Evolutionary conservation across 768 basidiomycete genomes (phyloP), one percentile per base, ranked within the genome.

Genomic region (Termitomyces sp.): DNA sequence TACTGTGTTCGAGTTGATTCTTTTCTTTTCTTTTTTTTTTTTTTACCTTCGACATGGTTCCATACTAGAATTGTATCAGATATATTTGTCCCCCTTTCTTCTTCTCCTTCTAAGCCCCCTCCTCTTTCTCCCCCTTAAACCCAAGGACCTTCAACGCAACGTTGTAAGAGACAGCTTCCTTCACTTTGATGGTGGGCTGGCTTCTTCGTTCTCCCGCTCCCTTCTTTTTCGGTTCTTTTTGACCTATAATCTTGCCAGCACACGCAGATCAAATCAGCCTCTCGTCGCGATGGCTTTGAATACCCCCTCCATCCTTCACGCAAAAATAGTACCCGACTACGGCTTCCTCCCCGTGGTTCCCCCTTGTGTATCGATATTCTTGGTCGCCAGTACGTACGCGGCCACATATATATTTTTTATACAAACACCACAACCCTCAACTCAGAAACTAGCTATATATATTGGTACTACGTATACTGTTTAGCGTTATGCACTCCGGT

Each of bases 51-150:
- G 43, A 41, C 51, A 45, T 49, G 24, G 26, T 48, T 45, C 9
- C 49, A 53, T 57, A 63, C 54, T 63, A 63, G 62, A 63, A 60
- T 61, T 71, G 70, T 69, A 71, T 69, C 67, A 70, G 61, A 67
- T 70, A 70, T 70, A 69, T 57, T 65, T 60, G 45, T 48, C 34
- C 28, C n/a, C 12, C 22, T 45, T 45, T 21, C 19, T 46, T 19
- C 15, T 19, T 22, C n/a, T 24, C n/a, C 35, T 24, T n/a, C n/a
- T 51, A 35, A 57, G 45, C 51, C 34, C 50, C 47, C 53, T 19
- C 40, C 51, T 45, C 26, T 59, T 35, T 34, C 1, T 11, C 37
- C 34, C 38, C 43, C 42, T 51, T 22, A 10, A 45, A 45, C 14
- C 45, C 48, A 48, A 55, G 37, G 17, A 19, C 34, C 45, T 43